Conservation (phyloP, 768 basidiomycete genomes). For the Auriculariales sp. region DNA sequence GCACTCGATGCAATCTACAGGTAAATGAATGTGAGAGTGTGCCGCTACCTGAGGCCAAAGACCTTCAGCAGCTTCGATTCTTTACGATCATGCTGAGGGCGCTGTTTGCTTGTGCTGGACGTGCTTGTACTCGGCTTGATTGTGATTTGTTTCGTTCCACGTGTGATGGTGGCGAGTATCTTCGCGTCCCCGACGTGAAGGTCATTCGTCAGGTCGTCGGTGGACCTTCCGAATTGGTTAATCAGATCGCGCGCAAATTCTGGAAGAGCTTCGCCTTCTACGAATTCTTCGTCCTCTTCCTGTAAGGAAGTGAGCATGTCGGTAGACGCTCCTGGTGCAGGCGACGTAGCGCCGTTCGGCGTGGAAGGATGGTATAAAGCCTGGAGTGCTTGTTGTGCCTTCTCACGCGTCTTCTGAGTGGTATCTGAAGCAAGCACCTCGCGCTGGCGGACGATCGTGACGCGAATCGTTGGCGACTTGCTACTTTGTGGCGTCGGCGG, state of each 20-base stretch:
- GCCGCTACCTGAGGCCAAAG: background rate
- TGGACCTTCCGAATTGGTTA: background rate
- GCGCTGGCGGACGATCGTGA: background rate
- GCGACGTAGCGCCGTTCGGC: background rate
- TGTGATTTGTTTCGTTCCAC: background rate
- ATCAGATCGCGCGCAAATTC: background rate
- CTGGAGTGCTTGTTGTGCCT: background rate
- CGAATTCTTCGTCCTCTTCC: background rate
- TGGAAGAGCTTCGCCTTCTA: background rate
- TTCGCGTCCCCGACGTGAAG: background rate
- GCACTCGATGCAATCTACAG: no score
- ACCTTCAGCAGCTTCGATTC: background rate
- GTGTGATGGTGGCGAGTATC: background rate
- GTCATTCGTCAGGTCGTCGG: background rate
- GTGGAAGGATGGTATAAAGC: background rate
- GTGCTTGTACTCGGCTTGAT: no score
- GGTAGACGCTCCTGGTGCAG: background rate
- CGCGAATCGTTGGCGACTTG: background rate
- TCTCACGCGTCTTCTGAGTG: background rate
- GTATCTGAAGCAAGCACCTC: background rate
- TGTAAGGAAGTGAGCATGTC: background rate
- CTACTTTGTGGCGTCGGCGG: background rate
- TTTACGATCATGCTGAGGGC: background rate
- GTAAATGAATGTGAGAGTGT: background rate
- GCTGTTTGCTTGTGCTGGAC: no score